These are phyloP conservation scores for Boletus chippewaensis DNA, from an alignment of 1,284 basidiomycete species.

Conservation along the genomic window DNA sequence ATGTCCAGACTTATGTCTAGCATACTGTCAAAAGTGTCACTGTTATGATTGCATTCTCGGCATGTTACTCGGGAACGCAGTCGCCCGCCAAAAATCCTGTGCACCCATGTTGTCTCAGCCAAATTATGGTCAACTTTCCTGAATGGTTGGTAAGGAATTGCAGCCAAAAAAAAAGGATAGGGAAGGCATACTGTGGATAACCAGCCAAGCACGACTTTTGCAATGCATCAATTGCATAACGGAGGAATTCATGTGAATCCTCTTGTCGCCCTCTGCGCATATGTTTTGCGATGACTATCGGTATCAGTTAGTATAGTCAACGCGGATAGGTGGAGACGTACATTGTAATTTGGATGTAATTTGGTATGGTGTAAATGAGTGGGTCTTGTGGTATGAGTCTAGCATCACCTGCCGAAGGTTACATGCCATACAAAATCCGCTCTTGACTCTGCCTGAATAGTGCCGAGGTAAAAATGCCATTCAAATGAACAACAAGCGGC, in stretches of 20 bases:
- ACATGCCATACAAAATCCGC: slow-evolving; percentile 75
- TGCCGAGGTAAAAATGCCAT: slow-evolving; percentile 9
- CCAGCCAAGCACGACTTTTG: slow-evolving; percentile 81
- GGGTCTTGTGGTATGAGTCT: slow-evolving; percentile 42
- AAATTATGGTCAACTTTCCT: slow-evolving; percentile 77
- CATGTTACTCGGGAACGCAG: slow-evolving; percentile 94
- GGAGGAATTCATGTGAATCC: slow-evolving; percentile 96
- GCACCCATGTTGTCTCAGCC: slow-evolving; percentile 89
- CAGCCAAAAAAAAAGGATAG: background rate
- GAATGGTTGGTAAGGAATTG: slow-evolving; percentile 9
- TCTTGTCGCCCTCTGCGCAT: slow-evolving; percentile 92
- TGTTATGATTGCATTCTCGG: slow-evolving; percentile 75
- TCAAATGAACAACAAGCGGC: background rate
- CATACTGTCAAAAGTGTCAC: slow-evolving; percentile 95
- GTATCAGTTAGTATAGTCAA: slow-evolving; percentile 10
- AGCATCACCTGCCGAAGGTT: slow-evolving; percentile 50
- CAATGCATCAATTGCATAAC: slow-evolving; percentile 88
- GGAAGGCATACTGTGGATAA: slow-evolving; percentile 54
- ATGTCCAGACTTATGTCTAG: slow-evolving; percentile 92
- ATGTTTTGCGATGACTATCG: slow-evolving; percentile 82
- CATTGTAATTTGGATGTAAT: slow-evolving; percentile 66
- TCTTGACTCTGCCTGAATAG: slow-evolving; percentile 47
- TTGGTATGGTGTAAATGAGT: slow-evolving; percentile 52
- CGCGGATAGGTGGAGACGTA: slow-evolving; percentile 34
- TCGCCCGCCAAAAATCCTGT: slow-evolving; percentile 89